A percentile compares a stretch with the other conserved stretches of the same genome.
Evolutionary conservation across 2,329 filamentous ascomycete genomes (phyloP).

Genomic region (Periconia digitata): DNA sequence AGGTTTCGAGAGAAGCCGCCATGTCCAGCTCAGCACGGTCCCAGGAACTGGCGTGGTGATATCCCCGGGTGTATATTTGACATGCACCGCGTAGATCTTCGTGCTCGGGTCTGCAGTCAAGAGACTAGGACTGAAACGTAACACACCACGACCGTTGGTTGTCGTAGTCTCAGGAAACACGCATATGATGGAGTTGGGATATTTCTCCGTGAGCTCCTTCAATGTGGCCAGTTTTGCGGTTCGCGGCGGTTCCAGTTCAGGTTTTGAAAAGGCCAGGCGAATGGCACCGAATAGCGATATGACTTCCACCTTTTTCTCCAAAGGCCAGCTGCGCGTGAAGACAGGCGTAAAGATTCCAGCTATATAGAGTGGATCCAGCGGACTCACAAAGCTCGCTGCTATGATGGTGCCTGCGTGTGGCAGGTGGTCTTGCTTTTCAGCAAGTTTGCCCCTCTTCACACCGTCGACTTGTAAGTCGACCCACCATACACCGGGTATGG

Average conservation of each 20-base stretch:
- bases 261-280: conserved; percentile 67
- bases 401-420: conserved; percentile 81
- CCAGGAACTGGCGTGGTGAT: conserved; percentile 88
- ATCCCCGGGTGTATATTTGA: conserved; percentile 86
- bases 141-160: conserved; percentile 86
- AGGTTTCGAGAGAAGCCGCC: conserved; percentile 80
- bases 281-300: conserved; percentile 78
- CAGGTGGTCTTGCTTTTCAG: conserved; percentile 57
- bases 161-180: conserved; percentile 94
- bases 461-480: conserved; percentile 97
- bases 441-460: conserved; percentile 66
- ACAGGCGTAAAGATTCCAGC: conserved; percentile 95
- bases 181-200: conserved; percentile 76
- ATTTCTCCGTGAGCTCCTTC: conserved; percentile 59
- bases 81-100: conserved; percentile 85
- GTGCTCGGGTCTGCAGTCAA: conserved; percentile 66
- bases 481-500: conserved; percentile 95
- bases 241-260: conserved; percentile 43
- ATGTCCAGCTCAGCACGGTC: conserved; percentile 72
- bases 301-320: conserved; percentile 70
- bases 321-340: conserved; percentile 84
- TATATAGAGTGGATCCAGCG: conserved; percentile 90
- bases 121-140: conserved; percentile 79
- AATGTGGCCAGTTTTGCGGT: conserved; percentile 40
- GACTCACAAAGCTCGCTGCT: conserved; percentile 87